These are phyloP conservation scores for Fagopyrum tataricum DNA, from an alignment of 148 eudicot species.

Conservation along the genomic window DNA sequence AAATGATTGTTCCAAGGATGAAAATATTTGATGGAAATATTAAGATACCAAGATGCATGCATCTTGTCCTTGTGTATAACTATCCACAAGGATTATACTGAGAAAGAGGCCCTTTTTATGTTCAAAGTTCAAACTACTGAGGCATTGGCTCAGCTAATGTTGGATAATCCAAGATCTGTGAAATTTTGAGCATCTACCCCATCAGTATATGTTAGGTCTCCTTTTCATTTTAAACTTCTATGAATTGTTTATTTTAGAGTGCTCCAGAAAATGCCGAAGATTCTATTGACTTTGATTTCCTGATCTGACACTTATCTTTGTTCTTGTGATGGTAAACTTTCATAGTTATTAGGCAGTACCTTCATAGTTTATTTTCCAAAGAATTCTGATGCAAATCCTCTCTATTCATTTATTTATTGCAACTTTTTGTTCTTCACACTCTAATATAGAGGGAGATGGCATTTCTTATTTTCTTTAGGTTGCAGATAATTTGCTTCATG, in stretches of 20 bases:
- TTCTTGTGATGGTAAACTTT: background rate
- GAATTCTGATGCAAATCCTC: background rate
- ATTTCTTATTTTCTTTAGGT: slow-evolving; percentile 42
- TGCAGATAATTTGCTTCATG: slow-evolving; percentile 93
- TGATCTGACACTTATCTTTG: background rate
- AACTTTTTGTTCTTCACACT: background rate
- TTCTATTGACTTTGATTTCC: background rate
- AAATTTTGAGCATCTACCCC: background rate
- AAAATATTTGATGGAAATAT: background rate
- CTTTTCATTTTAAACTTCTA: background rate
- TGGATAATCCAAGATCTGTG: background rate
- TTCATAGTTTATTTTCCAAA: background rate
- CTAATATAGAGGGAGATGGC: slow-evolving; percentile 9
- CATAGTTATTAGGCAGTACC: background rate
- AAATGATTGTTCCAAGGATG: background rate
- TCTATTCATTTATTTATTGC: background rate
- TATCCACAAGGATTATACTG: background rate
- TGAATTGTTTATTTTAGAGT: background rate
- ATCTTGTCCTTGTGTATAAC: background rate
- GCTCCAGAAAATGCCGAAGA: background rate
- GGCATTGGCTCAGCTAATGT: background rate
- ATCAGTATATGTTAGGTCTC: background rate
- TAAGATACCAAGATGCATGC: background rate
- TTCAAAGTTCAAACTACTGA: background rate
- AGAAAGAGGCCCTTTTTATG: background rate